Evolutionary conservation across 768 basidiomycete species (phyloP), one percentile per base, ranked within the genome.

Genomic region (Kwoniella botswanensis): DNA sequence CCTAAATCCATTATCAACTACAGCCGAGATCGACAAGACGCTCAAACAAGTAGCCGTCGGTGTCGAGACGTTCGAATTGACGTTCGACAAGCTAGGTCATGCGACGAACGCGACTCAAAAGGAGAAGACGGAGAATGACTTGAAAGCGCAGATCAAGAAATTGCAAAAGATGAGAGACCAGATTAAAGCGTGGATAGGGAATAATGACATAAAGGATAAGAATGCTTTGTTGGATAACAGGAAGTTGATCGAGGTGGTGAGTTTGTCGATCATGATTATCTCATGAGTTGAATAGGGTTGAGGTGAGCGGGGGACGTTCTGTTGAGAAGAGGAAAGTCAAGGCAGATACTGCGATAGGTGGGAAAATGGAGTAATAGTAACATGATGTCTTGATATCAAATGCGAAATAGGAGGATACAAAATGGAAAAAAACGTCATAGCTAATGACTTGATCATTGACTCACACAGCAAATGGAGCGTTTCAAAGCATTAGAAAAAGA

Each of bases 401-500:
- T 35, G 35, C 35, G 35, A 35, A 35, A 6, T 35, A 35, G 35
- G 4, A 35, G 35, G 35, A 35, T 35, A 6, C 35, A 7, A 35
- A 35, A 1, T 35, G 35, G 6, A 35, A 35, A 5, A 9, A 1
- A 35, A 9, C 1, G 35, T 29, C 22, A 15, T 29, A 58, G 13
- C 29, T 52, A 1, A 52, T 52, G 15, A 17, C 50, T 26, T 26
- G 15, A 24, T 58, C 15, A 58, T 22, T 13, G 56, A 15, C 17
- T 55, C 26, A 44, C 18, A 29, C 54, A 98, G 97, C 97, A 98
- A 98, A 99, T 99, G 97, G 97, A 99, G 86, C 95, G 94, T 83
- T 99, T 99, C 89, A 99, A 99, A 81, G 96, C 96, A 24, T 94
- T 95, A 85, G 97, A 99, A 86, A 99, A 98, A 86, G 97, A 99